Evolutionary conservation across 78 protist genomes (phyloP).

Genomic region (Bigelowiella natans): DNA sequence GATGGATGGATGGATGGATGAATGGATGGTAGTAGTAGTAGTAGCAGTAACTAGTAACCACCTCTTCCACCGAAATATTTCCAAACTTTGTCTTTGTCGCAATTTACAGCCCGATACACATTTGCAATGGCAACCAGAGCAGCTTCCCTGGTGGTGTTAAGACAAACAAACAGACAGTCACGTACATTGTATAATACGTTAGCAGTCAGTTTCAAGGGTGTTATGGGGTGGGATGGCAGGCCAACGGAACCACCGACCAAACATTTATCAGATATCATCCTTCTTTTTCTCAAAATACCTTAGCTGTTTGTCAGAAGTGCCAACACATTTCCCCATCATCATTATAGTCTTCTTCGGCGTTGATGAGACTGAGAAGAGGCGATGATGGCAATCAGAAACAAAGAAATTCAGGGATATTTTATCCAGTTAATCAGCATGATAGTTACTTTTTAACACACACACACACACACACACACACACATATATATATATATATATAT

Average conservation of each 20-base stretch:
- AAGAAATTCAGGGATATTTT: neutral
- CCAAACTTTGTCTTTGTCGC: neutral
- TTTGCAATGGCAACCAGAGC: neutral
- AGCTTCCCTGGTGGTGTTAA: neutral
- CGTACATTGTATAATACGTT: neutral
- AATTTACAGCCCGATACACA: neutral
- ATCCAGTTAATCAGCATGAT: neutral
- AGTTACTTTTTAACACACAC: neutral
- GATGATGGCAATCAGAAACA: neutral
- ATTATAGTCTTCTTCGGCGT: neutral
- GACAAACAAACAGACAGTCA: neutral
- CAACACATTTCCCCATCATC: neutral
- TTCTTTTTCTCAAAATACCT: neutral
- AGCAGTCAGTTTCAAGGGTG: too few relatives aligned
- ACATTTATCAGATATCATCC: neutral
- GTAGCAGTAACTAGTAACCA: neutral
- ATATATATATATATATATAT: neutral
- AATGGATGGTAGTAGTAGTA: neutral
- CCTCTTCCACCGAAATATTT: neutral
- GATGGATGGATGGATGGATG: neutral
- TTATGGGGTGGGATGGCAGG: too few relatives aligned
- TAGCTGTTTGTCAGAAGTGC: neutral
- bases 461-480: neutral
- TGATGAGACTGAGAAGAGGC: too few relatives aligned
- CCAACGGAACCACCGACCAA: too few relatives aligned